A percentile compares a stretch with the other conserved stretches of the same genome.
Evolutionary conservation across 2,329 filamentous ascomycete genomes (phyloP).

Genomic region (Aspergillus candidus): DNA sequence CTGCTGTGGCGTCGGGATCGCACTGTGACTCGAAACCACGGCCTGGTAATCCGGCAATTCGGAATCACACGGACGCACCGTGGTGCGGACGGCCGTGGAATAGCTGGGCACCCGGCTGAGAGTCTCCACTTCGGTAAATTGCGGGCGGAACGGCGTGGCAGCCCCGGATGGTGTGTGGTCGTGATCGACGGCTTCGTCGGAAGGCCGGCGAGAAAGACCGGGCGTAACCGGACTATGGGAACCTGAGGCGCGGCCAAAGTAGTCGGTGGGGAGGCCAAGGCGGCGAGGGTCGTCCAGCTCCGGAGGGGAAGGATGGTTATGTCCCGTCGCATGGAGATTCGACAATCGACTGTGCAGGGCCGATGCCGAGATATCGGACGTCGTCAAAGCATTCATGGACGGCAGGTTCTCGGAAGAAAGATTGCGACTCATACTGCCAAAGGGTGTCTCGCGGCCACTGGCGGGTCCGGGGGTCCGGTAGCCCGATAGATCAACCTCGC

Average conservation of each 20-base stretch:
- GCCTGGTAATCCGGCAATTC: conserved; percentile 62
- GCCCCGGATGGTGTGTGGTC: conserved; percentile 36
- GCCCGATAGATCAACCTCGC: conserved; percentile 74
- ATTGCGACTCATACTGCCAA: conserved; percentile 61
- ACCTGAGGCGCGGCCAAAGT: conserved; percentile 25
- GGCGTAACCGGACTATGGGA: conserved; percentile 29
- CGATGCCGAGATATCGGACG: conserved; percentile 54
- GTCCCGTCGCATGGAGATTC: conserved; percentile 42
- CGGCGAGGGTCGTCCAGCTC: conserved; percentile 19
- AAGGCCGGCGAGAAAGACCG: conserved; percentile 40
- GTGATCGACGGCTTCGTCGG: conserved; percentile 42
- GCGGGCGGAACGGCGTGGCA: conserved; percentile 36
- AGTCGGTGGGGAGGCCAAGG: conserved; percentile 25
- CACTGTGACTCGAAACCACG: conserved; percentile 35
- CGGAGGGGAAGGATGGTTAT: conserved; percentile 16
- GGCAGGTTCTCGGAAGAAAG: conserved; percentile 77
- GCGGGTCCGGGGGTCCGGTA: conserved; percentile 66
- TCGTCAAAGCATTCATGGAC: conserved; percentile 48
- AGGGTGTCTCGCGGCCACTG: conserved; percentile 73
- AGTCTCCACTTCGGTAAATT: conserved; percentile 54
- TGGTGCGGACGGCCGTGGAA: conserved; percentile 63
- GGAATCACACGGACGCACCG: conserved; percentile 49
- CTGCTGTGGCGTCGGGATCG: conserved; percentile 31
- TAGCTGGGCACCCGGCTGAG: conserved; percentile 73
- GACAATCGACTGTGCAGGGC: conserved; percentile 64